These are phyloP conservation scores for Penicillium palitans DNA, from an alignment of 2,329 filamentous ascomycete genomes.

Conservation along the genomic window DNA sequence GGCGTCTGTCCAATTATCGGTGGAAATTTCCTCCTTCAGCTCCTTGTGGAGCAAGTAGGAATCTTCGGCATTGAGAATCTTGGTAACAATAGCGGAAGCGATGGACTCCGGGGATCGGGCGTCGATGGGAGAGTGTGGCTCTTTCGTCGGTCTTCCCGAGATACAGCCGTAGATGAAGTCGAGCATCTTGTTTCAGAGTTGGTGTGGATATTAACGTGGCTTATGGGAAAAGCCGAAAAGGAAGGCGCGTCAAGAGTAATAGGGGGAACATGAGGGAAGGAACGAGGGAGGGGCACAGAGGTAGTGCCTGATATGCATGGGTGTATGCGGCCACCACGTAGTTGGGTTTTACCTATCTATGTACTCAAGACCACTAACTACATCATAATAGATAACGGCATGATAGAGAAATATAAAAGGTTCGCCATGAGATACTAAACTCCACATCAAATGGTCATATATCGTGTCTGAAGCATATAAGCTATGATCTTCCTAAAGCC, in stretches of 20 bases:
- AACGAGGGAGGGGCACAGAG: not conserved
- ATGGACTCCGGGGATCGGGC: not conserved
- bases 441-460: conserved; percentile 5
- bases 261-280: not conserved
- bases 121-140: not conserved
- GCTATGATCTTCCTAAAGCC: not conserved
- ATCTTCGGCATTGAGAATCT: not conserved
- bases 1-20: not conserved
- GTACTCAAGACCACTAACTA: not conserved
- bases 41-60: not conserved
- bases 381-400: not conserved
- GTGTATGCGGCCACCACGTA: not conserved
- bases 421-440: not conserved
- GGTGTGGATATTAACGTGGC: not conserved
- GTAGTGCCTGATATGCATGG: not conserved
- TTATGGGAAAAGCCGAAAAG: not conserved
- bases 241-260: not conserved
- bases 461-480: conserved; percentile 2
- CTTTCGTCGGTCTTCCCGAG: not conserved
- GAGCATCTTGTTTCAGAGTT: not conserved
- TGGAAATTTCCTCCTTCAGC: conserved; percentile 2
- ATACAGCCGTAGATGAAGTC: not conserved
- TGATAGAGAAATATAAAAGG: not conserved
- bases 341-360: not conserved
- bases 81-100: not conserved